These are phyloP conservation scores for Scedosporium aurantiacum DNA, from an alignment of 2,329 filamentous ascomycete species.

Conservation along the genomic window DNA sequence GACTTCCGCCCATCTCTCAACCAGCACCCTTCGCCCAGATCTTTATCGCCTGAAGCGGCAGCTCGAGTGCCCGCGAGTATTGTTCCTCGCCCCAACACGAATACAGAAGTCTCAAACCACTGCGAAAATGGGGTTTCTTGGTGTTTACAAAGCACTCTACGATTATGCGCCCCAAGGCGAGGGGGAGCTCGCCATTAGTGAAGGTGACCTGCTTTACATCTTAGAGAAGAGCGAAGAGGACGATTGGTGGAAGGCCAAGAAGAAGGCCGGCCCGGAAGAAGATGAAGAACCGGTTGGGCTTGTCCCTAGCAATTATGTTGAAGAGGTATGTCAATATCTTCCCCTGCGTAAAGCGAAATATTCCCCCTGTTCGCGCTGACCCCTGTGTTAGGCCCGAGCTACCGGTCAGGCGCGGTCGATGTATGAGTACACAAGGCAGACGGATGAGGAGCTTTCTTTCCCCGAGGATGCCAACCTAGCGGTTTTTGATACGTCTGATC, in stretches of 20 bases:
- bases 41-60: no score
- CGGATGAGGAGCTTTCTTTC: conserved; percentile 95
- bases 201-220: conserved; percentile 83
- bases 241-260: conserved; percentile 96
- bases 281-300: conserved; percentile 85
- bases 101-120: no score
- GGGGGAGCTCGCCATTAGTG: conserved; percentile 71
- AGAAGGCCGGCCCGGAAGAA: conserved; percentile 70
- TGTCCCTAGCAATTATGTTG: conserved; percentile 89
- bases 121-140: conserved; percentile 73
- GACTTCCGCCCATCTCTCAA: no score
- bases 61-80: no score
- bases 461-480: conserved; percentile 73
- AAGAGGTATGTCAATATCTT: conserved; percentile 51
- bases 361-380: neutral
- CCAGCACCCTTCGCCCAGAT: no score
- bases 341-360: conserved; percentile 6
- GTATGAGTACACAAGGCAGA: conserved; percentile 96
- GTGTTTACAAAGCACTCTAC: conserved; percentile 82
- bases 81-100: no score
- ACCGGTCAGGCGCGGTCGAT: conserved; percentile 64
- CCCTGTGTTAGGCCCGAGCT: conserved; percentile 39
- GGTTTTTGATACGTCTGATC: conserved; percentile 83
- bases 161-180: conserved; percentile 83
- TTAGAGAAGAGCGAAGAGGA: conserved; percentile 67